These are phyloP conservation scores for Hemisphaericaspora xylofermentans DNA, from an alignment of 1,139 yeast species.

Conservation along the genomic window DNA sequence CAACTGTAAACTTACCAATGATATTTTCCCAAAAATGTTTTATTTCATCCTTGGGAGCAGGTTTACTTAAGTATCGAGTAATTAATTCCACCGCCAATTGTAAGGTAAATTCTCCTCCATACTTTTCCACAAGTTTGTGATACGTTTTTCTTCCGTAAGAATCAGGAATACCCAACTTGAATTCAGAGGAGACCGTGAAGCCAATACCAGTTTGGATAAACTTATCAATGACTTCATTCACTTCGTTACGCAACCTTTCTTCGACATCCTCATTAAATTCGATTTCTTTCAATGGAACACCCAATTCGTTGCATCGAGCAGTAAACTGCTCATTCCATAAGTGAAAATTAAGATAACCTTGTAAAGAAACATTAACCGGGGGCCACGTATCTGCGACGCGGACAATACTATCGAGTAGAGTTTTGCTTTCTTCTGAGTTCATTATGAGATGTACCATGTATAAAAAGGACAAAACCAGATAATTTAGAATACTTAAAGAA, in stretches of 20 bases:
- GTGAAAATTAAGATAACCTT: slow-evolving; percentile 4
- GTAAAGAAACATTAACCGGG: background rate
- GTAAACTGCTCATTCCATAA: slow-evolving; percentile 3
- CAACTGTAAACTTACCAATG: slow-evolving; percentile 1
- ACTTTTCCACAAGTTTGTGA: slow-evolving; percentile 3
- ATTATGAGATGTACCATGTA: no score
- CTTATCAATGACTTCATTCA: background rate
- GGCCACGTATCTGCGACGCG: background rate
- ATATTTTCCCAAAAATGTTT: slow-evolving; percentile 4
- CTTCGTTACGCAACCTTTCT: slow-evolving; percentile 2
- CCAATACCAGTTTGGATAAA: slow-evolving; percentile 4
- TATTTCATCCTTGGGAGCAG: slow-evolving; percentile 1
- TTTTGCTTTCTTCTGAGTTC: slow-evolving; percentile 2
- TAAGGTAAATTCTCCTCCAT: slow-evolving; percentile 4
- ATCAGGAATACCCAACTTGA: background rate
- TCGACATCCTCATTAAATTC: slow-evolving; percentile 2
- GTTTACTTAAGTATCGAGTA: slow-evolving; percentile 3
- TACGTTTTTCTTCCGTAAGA: slow-evolving; percentile 1
- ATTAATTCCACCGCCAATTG: slow-evolving; percentile 4
- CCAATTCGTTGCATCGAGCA: slow-evolving; percentile 2
- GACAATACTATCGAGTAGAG: background rate
- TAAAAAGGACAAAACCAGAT: no score
- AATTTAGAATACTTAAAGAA: no score
- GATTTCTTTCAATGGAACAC: slow-evolving; percentile 1
- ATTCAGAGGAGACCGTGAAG: slow-evolving; percentile 1